A percentile compares a stretch with the other conserved stretches of the same genome.
These are phyloP conservation scores for Gossypium turneri DNA, from an alignment of 345 rosid species.

Conservation along the genomic window DNA sequence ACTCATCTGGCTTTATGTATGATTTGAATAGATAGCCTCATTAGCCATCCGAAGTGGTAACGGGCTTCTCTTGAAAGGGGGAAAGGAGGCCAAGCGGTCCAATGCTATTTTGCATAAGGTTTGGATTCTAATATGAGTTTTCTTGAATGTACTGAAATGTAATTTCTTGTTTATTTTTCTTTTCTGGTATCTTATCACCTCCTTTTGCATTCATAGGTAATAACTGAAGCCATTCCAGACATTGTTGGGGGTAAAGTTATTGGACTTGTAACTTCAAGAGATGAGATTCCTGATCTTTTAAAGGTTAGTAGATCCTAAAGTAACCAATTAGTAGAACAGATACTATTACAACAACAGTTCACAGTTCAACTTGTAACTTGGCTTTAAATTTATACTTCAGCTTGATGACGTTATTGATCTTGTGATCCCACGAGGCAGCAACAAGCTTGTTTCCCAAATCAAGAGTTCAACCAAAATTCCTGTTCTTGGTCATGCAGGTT, in stretches of 20 bases:
- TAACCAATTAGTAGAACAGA: conserved; percentile 1
- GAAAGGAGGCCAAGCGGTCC: conserved; percentile 89
- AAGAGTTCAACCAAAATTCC: conserved; percentile 93
- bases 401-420: conserved; percentile 98
- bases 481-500: conserved; percentile 96
- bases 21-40: conserved; percentile 75
- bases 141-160: not conserved
- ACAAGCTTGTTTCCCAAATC: conserved; percentile 82
- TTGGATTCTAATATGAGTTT: conserved; percentile 11
- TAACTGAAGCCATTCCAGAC: conserved; percentile 84
- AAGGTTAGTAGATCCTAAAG: conserved; percentile 47
- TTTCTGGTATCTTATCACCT: conserved; percentile 13
- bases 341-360: conserved; percentile 11
- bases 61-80: conserved; percentile 91
- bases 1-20: conserved; percentile 12
- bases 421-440: conserved; percentile 99
- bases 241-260: conserved; percentile 71
- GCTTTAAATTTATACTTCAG: conserved; percentile 43
- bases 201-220: conserved; percentile 48
- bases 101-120: conserved; percentile 97
- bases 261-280: conserved; percentile 93
- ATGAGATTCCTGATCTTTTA: conserved; percentile 93
- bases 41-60: conserved; percentile 96
- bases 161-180: not conserved
- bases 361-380: conserved; percentile 14